phyloP scores from a whole-genome alignment of 768 basidiomycete species.

The Suillus luteus region DNA sequence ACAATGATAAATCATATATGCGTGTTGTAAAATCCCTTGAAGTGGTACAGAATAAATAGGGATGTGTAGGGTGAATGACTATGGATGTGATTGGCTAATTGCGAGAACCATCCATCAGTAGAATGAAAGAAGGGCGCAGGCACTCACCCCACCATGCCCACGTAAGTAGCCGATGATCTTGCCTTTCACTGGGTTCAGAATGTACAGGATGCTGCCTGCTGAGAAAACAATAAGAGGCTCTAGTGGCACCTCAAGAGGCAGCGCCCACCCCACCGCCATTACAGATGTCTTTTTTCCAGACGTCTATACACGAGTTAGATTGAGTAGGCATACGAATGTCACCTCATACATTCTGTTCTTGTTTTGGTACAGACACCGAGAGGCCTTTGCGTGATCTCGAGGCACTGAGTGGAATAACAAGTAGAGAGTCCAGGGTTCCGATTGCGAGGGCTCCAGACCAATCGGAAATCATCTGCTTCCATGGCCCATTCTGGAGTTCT shows the following conservation, averaged over 20 bases:
- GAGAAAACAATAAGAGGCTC: slow-evolving; percentile 66
- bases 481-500: slow-evolving; percentile 36
- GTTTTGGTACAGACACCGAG: slow-evolving; percentile 4
- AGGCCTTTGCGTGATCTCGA: slow-evolving; percentile 10
- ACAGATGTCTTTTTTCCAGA: neutral
- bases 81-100: slow-evolving; percentile 63
- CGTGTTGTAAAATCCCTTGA: slow-evolving; percentile 71
- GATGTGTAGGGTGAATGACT: slow-evolving; percentile 57
- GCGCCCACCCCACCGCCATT: slow-evolving; percentile 56
- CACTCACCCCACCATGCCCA: slow-evolving; percentile 73
- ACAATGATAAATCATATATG: slow-evolving; percentile 61
- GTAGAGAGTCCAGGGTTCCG: slow-evolving; percentile 37
- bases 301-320: neutral
- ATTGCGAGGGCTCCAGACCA: slow-evolving; percentile 57
- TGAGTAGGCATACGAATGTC: neutral
- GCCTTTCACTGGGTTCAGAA: slow-evolving; percentile 48
- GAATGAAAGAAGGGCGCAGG: neutral
- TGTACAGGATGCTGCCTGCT: slow-evolving; percentile 53
- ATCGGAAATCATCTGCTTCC: slow-evolving; percentile 47
- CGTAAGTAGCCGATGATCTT: slow-evolving; percentile 51
- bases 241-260: slow-evolving; percentile 43
- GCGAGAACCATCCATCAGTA: slow-evolving; percentile 30
- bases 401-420: slow-evolving; percentile 24
- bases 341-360: neutral
- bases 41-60: slow-evolving; percentile 67